These are phyloP conservation scores for Alternaria solani DNA, from an alignment of 2,329 filamentous ascomycete genomes.

Conservation along the genomic window DNA sequence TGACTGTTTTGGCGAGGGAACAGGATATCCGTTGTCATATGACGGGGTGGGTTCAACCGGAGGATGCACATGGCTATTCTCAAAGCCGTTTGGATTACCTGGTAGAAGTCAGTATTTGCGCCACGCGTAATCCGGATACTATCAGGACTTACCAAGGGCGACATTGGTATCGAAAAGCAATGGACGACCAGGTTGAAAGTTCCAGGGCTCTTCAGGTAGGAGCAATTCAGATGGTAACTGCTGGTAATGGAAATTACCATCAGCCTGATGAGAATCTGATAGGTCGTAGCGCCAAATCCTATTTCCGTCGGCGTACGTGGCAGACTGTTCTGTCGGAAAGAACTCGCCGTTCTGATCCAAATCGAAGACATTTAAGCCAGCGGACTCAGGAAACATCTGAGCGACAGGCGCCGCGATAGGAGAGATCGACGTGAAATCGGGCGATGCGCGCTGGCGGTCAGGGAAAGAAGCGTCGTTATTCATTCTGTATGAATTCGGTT, in stretches of 20 bases:
- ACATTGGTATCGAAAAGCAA: background rate
- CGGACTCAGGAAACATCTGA: background rate
- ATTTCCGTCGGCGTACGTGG: background rate
- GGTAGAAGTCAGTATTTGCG: background rate
- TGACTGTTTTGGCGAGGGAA: background rate
- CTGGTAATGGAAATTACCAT: background rate
- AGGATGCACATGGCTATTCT: background rate
- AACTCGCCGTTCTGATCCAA: background rate
- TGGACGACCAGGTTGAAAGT: background rate
- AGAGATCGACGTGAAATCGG: too few relatives aligned
- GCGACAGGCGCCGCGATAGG: background rate
- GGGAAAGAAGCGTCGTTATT: background rate
- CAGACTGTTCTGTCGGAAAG: background rate
- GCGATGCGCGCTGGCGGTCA: background rate
- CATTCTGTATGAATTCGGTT: background rate
- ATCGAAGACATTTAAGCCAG: background rate
- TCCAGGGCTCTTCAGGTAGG: background rate
- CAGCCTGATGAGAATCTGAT: background rate
- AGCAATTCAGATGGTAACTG: background rate
- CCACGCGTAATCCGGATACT: background rate
- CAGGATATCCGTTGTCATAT: background rate
- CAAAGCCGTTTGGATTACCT: background rate
- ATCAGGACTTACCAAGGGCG: background rate
- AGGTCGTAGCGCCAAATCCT: background rate
- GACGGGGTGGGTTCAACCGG: background rate